Percentiles rank a stretch among this genome's conserved stretches.
These are phyloP conservation scores for Boletellus emodensis DNA, from an alignment of 768 basidiomycete species.

Conservation along the genomic window DNA sequence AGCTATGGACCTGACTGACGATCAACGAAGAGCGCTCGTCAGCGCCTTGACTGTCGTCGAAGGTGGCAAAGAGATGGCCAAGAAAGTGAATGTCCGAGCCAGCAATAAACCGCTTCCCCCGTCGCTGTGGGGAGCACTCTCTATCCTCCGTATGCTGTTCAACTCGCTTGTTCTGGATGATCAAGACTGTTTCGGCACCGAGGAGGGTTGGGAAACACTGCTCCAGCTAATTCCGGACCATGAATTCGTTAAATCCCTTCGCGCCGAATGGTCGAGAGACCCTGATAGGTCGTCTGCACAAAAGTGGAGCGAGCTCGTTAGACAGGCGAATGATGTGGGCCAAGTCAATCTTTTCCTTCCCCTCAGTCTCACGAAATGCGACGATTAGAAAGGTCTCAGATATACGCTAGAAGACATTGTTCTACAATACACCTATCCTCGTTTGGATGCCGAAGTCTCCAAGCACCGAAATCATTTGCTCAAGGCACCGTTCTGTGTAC, in stretches of 20 bases:
- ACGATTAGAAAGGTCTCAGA: slow-evolving; percentile 23
- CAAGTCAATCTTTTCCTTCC: neutral
- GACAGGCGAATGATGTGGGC: slow-evolving; percentile 35
- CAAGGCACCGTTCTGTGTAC: slow-evolving; percentile 95
- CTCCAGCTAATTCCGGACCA: slow-evolving; percentile 71
- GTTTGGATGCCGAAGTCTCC: slow-evolving; percentile 95
- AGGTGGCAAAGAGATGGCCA: slow-evolving; percentile 74
- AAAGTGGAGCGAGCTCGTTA: slow-evolving; percentile 65
- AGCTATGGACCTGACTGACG: slow-evolving; percentile 88
- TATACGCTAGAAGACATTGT: slow-evolving; percentile 82
- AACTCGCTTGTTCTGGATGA: slow-evolving; percentile 65
- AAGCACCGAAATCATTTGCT: slow-evolving; percentile 97
- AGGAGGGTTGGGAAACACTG: slow-evolving; percentile 71
- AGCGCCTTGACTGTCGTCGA: slow-evolving; percentile 81
- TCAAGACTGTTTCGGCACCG: slow-evolving; percentile 75
- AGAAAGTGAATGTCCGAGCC: slow-evolving; percentile 72
- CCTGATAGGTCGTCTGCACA: slow-evolving; percentile 53
- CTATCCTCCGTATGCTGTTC: slow-evolving; percentile 56
- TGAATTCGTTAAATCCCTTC: slow-evolving; percentile 44
- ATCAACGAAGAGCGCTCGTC: slow-evolving; percentile 84
- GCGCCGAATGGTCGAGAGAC: slow-evolving; percentile 54
- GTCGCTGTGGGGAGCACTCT: slow-evolving; percentile 53
- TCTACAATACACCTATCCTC: slow-evolving; percentile 92
- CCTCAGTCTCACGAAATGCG: neutral
- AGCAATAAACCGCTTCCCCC: slow-evolving; percentile 58